A percentile compares a stretch with the other conserved stretches of the same genome.
phyloP scores from a whole-genome alignment of 1,284 basidiomycete species.

The Apiotrichum gracile region DNA sequence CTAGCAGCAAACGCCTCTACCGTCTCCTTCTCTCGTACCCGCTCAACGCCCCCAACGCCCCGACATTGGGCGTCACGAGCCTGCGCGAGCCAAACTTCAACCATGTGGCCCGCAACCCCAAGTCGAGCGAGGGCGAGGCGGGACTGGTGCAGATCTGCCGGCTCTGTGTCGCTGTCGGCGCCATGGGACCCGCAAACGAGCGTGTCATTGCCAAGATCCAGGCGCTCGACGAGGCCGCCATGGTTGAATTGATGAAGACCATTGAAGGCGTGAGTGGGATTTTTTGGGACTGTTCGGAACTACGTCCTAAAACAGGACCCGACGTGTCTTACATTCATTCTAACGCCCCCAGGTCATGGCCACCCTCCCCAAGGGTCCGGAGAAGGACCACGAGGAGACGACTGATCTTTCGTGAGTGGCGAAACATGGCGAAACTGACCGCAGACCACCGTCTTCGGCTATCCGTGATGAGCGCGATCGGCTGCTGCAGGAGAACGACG shows the following conservation, averaged over 20 bases:
- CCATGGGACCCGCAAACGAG: conserved; percentile 42
- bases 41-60: conserved; percentile 31
- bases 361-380: conserved; percentile 24
- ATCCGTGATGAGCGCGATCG: conserved; percentile 33
- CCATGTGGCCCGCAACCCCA: conserved; percentile 32
- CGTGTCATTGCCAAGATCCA: conserved; percentile 43
- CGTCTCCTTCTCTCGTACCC: conserved; percentile 40
- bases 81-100: conserved; percentile 42
- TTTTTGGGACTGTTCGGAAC: not conserved
- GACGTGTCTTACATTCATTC: not conserved
- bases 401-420: conserved; percentile 6
- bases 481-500: conserved; percentile 37
- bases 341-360: conserved; percentile 25
- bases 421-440: not conserved
- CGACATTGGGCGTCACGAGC: conserved; percentile 28
- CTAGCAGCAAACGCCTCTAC: conserved; percentile 39
- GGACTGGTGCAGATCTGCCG: conserved; percentile 36
- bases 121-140: conserved; percentile 22
- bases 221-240: conserved; percentile 34
- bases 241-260: conserved; percentile 44
- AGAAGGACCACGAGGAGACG: conserved; percentile 4
- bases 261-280: conserved; percentile 36
- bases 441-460: conserved; percentile 13
- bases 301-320: not conserved
- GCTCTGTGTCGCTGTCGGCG: conserved; percentile 33